phyloP scores from a whole-genome alignment of 2,329 filamentous ascomycete species.

The Penicillium hordei region DNA sequence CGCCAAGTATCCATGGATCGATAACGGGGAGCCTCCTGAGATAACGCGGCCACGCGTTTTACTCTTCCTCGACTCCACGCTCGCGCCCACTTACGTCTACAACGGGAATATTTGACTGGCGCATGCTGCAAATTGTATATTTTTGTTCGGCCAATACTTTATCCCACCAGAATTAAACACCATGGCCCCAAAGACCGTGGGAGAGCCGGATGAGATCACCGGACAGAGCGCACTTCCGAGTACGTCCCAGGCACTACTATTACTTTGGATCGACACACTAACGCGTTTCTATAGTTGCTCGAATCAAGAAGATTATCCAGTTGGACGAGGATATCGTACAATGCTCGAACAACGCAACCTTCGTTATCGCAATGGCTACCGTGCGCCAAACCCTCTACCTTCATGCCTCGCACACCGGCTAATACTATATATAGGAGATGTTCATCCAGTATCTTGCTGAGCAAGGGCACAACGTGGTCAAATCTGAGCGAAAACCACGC shows the following conservation, averaged over 20 bases:
- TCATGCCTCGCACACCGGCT: slow-evolving; percentile 13
- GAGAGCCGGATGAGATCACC: slow-evolving; percentile 79
- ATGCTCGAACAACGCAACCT: slow-evolving; percentile 91
- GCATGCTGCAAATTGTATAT: neutral
- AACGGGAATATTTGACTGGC: neutral
- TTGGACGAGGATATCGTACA: slow-evolving; percentile 81
- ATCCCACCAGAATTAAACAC: slow-evolving; percentile 9
- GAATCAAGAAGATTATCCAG: slow-evolving; percentile 93
- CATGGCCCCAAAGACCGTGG: slow-evolving; percentile 90
- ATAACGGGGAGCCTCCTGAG: slow-evolving; percentile 28
- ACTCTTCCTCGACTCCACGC: slow-evolving; percentile 16
- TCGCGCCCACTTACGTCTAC: slow-evolving; percentile 8
- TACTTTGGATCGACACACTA: slow-evolving; percentile 1
- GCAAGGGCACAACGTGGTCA: slow-evolving; percentile 83
- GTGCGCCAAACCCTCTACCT: slow-evolving; percentile 48
- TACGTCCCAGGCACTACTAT: slow-evolving; percentile 51
- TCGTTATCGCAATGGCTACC: slow-evolving; percentile 88
- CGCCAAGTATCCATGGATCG: slow-evolving; percentile 30
- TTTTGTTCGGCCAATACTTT: neutral
- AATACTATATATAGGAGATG: slow-evolving; percentile 64
- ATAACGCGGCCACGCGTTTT: slow-evolving; percentile 30
- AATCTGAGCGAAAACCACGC: slow-evolving; percentile 85
- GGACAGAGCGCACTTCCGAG: slow-evolving; percentile 82
- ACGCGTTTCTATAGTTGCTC: slow-evolving; percentile 64
- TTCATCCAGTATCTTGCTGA: slow-evolving; percentile 90